Percentiles rank a stretch among this genome's conserved stretches.
Evolutionary conservation across 768 basidiomycete genomes (phyloP).

Genomic region (Trametes punicea): DNA sequence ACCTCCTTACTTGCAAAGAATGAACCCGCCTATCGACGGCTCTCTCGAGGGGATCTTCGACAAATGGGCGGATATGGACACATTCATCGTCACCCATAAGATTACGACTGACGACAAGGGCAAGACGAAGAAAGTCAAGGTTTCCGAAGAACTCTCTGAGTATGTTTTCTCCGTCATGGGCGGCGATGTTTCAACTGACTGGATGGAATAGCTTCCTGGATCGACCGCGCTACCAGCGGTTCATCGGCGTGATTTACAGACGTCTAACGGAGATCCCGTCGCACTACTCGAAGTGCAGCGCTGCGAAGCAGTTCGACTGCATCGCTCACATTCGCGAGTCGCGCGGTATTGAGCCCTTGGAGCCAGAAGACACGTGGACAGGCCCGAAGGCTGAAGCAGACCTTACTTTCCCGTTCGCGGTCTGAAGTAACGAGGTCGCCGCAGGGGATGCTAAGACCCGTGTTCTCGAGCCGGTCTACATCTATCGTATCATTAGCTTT

Average conservation of each 20-base stretch:
- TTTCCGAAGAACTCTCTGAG: slow-evolving; percentile 22
- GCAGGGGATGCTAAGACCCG: background rate
- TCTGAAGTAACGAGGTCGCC: background rate
- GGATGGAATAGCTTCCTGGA: slow-evolving; percentile 22
- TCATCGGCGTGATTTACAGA: slow-evolving; percentile 31
- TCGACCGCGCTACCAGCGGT: slow-evolving; percentile 25
- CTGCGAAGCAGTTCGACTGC: slow-evolving; percentile 29
- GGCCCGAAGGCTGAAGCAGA: slow-evolving; percentile 13
- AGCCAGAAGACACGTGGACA: slow-evolving; percentile 23
- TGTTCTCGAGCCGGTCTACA: background rate
- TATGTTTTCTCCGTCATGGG: slow-evolving; percentile 4
- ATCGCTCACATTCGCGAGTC: slow-evolving; percentile 23
- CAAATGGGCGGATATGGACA: slow-evolving; percentile 17
- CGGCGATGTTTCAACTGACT: background rate
- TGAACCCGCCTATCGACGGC: slow-evolving; percentile 23
- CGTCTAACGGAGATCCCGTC: slow-evolving; percentile 27
- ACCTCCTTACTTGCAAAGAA: slow-evolving; percentile 23
- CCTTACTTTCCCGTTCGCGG: slow-evolving; percentile 26
- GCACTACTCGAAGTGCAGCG: slow-evolving; percentile 28
- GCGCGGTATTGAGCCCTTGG: slow-evolving; percentile 23
- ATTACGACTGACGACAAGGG: slow-evolving; percentile 15
- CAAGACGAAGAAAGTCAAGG: slow-evolving; percentile 19
- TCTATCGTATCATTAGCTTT: background rate
- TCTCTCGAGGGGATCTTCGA: slow-evolving; percentile 27
- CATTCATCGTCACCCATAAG: slow-evolving; percentile 21